Evolutionary conservation across 192 early-diverging fungal species (phyloP).

Genomic region (Funneliformis geosporum): DNA sequence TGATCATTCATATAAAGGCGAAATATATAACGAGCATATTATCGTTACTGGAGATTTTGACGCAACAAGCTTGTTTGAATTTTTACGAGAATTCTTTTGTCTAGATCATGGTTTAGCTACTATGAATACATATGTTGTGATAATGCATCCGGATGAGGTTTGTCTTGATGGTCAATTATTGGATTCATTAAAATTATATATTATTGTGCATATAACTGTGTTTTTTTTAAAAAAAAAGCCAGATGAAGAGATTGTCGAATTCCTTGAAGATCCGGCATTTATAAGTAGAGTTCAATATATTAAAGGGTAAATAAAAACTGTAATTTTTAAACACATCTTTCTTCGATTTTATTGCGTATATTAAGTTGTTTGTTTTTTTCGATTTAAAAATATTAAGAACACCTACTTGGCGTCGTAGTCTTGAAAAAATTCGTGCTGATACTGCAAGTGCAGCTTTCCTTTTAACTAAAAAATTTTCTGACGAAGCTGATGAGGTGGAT

Average conservation of each 20-base stretch:
- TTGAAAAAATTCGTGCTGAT: constrained; percentile 54
- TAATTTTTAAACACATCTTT: not conserved
- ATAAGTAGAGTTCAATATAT: constrained; percentile 69
- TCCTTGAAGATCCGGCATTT: constrained; percentile 70
- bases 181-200: not conserved
- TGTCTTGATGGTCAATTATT: not conserved
- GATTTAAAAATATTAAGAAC: constrained; percentile 33
- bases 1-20: constrained; percentile 53
- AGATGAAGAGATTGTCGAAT: constrained; percentile 52
- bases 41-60: constrained; percentile 69
- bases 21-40: constrained; percentile 58
- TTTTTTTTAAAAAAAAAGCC: constrained; percentile 37
- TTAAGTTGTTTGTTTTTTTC: not conserved
- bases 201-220: no score
- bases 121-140: constrained; percentile 66
- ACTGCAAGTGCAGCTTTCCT: constrained; percentile 65
- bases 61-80: constrained; percentile 56
- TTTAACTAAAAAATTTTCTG: constrained; percentile 55
- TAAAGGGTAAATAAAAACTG: constrained; percentile 47
- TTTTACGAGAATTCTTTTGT: constrained; percentile 78
- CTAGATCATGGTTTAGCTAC: constrained; percentile 72
- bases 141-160: constrained; percentile 59
- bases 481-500: constrained; percentile 56
- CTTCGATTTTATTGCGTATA: not conserved
- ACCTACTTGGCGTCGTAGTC: constrained; percentile 57